These are phyloP conservation scores for Crithidia thermophila DNA, from an alignment of 208 protist genomes.

Conservation along the genomic window DNA sequence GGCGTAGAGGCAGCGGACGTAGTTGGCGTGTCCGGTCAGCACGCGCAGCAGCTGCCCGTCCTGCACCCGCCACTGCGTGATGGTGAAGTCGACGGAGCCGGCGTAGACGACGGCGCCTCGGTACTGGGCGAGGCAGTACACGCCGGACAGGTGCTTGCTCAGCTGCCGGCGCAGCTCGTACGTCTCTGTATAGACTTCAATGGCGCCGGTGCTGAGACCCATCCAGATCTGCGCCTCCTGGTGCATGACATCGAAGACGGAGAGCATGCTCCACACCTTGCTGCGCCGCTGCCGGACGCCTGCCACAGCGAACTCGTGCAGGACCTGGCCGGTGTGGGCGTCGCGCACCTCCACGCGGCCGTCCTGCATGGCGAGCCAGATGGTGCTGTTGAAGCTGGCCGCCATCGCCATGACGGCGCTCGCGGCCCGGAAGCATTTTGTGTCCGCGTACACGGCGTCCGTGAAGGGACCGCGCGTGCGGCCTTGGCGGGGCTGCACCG, in stretches of 20 bases:
- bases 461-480: background rate
- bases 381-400: slow-evolving; percentile 39
- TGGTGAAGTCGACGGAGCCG: slow-evolving; percentile 81
- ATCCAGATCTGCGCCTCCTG: slow-evolving; percentile 72
- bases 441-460: slow-evolving; percentile 36
- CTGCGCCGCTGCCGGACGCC: slow-evolving; percentile 25
- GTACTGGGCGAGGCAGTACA: slow-evolving; percentile 76
- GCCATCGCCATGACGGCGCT: slow-evolving; percentile 59
- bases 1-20: slow-evolving; percentile 85
- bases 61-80: slow-evolving; percentile 72
- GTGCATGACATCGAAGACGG: slow-evolving; percentile 28
- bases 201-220: slow-evolving; percentile 76
- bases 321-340: slow-evolving; percentile 49
- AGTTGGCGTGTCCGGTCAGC: slow-evolving; percentile 77
- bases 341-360: slow-evolving; percentile 76
- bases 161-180: slow-evolving; percentile 60
- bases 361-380: slow-evolving; percentile 78
- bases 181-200: slow-evolving; percentile 68
- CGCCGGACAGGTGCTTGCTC: slow-evolving; percentile 74
- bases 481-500: background rate
- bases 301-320: slow-evolving; percentile 56
- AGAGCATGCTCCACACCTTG: slow-evolving; percentile 50
- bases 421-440: slow-evolving; percentile 38
- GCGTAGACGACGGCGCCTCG: slow-evolving; percentile 66
- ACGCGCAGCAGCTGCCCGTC: slow-evolving; percentile 71